These are phyloP conservation scores for Kodamaea plutei DNA, from an alignment of 1,139 yeast genomes.

Conservation along the genomic window DNA sequence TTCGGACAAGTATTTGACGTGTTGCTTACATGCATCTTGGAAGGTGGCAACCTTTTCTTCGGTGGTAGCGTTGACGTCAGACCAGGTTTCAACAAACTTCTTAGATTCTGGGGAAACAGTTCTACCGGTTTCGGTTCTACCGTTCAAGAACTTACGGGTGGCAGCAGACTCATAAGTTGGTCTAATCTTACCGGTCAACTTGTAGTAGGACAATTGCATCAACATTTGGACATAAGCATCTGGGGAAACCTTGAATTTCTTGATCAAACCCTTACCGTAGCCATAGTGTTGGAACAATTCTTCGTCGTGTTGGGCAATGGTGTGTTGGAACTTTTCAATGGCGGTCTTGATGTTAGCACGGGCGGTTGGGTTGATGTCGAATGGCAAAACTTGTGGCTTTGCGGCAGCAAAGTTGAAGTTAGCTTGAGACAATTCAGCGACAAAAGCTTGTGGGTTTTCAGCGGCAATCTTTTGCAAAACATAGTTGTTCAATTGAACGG, in stretches of 20 bases:
- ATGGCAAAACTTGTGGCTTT: constrained; percentile 24
- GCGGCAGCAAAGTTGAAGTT: constrained; percentile 11
- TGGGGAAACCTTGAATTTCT: constrained; percentile 66
- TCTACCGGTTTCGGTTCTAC: constrained; percentile 96
- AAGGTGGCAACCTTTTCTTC: constrained; percentile 66
- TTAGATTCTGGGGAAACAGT: constrained; percentile 75
- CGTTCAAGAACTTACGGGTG: constrained; percentile 81
- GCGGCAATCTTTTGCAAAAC: constrained; percentile 56
- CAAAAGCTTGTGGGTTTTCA: constrained; percentile 33
- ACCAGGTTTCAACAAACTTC: constrained; percentile 74
- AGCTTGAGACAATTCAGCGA: constrained; percentile 21
- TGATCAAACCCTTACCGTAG: constrained; percentile 67
- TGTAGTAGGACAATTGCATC: constrained; percentile 74
- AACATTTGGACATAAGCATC: constrained; percentile 76
- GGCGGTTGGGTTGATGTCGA: constrained; percentile 52
- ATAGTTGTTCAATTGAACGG: constrained; percentile 80
- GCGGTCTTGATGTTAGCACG: constrained; percentile 54
- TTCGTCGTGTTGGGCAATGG: constrained; percentile 54
- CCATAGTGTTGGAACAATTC: constrained; percentile 69
- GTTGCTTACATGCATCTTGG: constrained; percentile 71
- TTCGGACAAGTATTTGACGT: constrained; percentile 65
- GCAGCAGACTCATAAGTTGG: constrained; percentile 98
- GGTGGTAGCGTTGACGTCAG: constrained; percentile 48
- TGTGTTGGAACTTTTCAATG: constrained; percentile 48
- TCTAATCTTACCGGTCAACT: constrained; percentile 72